Evolutionary conservation across 2,329 filamentous ascomycete genomes (phyloP), one percentile per base, ranked within the genome.

Genomic region (Xenosphaeropsis pyriputrescens): DNA sequence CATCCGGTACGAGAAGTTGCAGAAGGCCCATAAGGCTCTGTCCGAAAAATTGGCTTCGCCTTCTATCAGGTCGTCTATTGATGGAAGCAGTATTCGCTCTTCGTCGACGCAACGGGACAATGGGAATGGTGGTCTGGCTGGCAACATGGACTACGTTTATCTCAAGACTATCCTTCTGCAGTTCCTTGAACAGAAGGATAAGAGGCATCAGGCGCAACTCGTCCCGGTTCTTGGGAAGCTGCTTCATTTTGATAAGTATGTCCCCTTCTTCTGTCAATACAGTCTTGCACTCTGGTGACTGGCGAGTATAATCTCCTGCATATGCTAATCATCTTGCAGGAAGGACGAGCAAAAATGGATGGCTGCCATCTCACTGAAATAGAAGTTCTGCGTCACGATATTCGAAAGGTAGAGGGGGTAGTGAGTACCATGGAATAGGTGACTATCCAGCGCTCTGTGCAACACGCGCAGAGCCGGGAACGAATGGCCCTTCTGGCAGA

Each of bases 341-440:
- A 73, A 70, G 48, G 86, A 94, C 48, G 82, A 91, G 60, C 79
- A 91, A 59, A 89, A 85, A 59, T 93, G 85, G 85, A 74, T 79
- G 59, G 72, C 77, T 14, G 85, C 81, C 2, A 77, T 93, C 37
- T 41, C 43, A 14, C 34, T 29, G 22, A 39, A 39, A 17, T 39
- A 39, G 22, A 26, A 26, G 22, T 19, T 5, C 18, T 5, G 18
- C 12, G 12, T 26, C 22, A 26, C 18, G 18, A 19, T n/a, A n/a
- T 5, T 8, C 5, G 18, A 19, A 26, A 11, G 22, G 22, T 11
- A 5, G 3, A 26, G 22, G 22, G 22, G 22, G 22, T 11, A 6
- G 8, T 26, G 22, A 26, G 22, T 26, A 3, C 22, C 12, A 26
- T 26, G 22, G 22, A 9, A 26, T 26, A 11, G 22, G 22, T 5